Evolutionary conservation across 1,284 basidiomycete genomes (phyloP), one percentile per base, ranked within the genome.

Genomic region (Phellopilus nigrolimitatus): DNA sequence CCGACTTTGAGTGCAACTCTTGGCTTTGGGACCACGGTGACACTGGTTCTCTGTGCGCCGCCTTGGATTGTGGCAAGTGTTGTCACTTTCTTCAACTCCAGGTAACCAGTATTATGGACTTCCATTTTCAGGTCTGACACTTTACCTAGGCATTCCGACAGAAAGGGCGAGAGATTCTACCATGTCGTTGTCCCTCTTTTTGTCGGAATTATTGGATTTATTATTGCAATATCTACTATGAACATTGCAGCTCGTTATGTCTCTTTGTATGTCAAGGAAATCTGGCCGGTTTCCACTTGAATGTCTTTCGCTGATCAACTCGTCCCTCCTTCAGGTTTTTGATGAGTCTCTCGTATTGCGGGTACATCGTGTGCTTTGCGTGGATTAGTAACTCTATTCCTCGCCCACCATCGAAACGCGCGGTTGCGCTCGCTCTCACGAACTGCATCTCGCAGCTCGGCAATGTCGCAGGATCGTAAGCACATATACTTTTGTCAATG

Each of bases 191-290:
- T 61, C 48, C 69, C 68, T 3, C 59, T 71, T 12, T 39, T 62
- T 7, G 59, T 71, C 38, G 64, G 66, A 6, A 65, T 71, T 12
- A 43, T 70, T 28, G 69, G 70, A 22, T 72, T 72, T 58, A 62
- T 76, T 53, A 71, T 78, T 41, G 71, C 72, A 7, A 66, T 76
- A 51, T 60, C 64, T 8, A 71, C 71, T 3, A 62, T 68, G 60
- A 66, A 67, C 51, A 64, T 61, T 15, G 68, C 63, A 2, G 67
- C 68, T 27, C 66, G 72, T 36, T 74, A 74, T 60, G 60, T 71
- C 25, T 62, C 64, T 4, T 56, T 73, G 62, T 72, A 47, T 33
- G 63, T 53, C 17, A 15, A 30, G n/a, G 8, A 12, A 30, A 31
- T 3, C 33, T 25, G 28, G 7, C 45, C 21, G 19, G 17, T 15